Evolutionary conservation across 2,329 filamentous ascomycete species (phyloP).

Genomic region (Colletotrichum sp.): DNA sequence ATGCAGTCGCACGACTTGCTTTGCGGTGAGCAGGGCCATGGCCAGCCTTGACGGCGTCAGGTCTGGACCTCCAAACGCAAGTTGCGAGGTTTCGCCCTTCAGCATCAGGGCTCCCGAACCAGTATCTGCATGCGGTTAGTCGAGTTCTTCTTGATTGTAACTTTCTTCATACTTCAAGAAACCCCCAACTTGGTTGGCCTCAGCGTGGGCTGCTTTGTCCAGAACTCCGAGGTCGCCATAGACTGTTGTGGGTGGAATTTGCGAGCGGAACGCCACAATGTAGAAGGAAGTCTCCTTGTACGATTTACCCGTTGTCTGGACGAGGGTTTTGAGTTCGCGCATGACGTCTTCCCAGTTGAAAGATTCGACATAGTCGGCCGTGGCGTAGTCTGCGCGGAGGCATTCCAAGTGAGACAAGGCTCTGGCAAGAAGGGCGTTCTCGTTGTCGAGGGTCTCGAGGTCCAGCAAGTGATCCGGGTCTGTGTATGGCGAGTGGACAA

Average conservation of each 20-base stretch:
- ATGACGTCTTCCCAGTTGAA: slow-evolving; percentile 80
- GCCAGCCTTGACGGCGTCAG: slow-evolving; percentile 65
- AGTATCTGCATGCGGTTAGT: slow-evolving; percentile 64
- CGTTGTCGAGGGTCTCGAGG: slow-evolving; percentile 66
- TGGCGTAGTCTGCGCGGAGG: slow-evolving; percentile 75
- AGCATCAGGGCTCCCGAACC: slow-evolving; percentile 79
- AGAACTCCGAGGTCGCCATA: slow-evolving; percentile 72
- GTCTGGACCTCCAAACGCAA: slow-evolving; percentile 67
- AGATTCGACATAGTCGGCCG: slow-evolving; percentile 70
- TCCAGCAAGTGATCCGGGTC: slow-evolving; percentile 74
- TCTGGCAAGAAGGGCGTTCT: slow-evolving; percentile 73
- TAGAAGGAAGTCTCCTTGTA: slow-evolving; percentile 77
- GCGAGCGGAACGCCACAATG: slow-evolving; percentile 83
- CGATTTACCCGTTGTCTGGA: slow-evolving; percentile 46
- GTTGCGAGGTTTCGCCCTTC: slow-evolving; percentile 82
- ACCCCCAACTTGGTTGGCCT: slow-evolving; percentile 80
- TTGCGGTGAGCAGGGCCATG: slow-evolving; percentile 64
- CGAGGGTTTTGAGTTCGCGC: slow-evolving; percentile 58
- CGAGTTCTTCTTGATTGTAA: neutral
- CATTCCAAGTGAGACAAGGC: slow-evolving; percentile 71
- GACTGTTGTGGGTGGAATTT: slow-evolving; percentile 66
- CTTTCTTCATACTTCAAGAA: slow-evolving; percentile 67
- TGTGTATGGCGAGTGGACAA: slow-evolving; percentile 80
- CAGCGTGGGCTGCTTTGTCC: slow-evolving; percentile 79
- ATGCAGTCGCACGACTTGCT: slow-evolving; percentile 69